Percentiles rank a stretch among this genome's conserved stretches.
phyloP scores from a whole-genome alignment of 345 rosid species.

The Sonneratia caseolaris region DNA sequence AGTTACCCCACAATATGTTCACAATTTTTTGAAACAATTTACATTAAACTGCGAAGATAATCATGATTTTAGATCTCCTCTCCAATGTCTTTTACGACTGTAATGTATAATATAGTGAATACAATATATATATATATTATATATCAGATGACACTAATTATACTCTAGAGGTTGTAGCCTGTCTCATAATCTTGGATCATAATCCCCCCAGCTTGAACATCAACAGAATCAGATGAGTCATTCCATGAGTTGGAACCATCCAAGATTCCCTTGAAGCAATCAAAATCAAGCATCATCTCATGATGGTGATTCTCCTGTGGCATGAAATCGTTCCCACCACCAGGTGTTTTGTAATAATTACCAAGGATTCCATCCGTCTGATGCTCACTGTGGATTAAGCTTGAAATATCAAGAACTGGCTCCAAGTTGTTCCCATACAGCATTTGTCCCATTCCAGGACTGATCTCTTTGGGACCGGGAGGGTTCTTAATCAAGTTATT shows the following conservation, averaged over 20 bases:
- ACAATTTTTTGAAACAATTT: conserved; percentile 1
- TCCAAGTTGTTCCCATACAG: background rate
- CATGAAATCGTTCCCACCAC: conserved; percentile 14
- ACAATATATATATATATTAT: background rate
- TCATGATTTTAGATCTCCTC: background rate
- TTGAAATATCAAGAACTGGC: background rate
- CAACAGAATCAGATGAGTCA: background rate
- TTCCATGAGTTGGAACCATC: conserved; percentile 3
- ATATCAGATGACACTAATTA: background rate
- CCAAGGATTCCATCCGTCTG: background rate
- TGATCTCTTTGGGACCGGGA: background rate
- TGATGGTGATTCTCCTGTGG: conserved; percentile 20
- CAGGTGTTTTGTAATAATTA: conserved; percentile 19
- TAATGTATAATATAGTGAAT: background rate
- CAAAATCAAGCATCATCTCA: conserved; percentile 30
- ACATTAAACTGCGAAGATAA: background rate
- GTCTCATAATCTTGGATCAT: conserved; percentile 1
- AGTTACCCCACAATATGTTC: background rate
- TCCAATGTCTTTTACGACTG: background rate
- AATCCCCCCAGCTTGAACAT: conserved; percentile 2
- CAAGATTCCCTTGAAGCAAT: conserved; percentile 34
- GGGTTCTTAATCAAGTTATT: background rate
- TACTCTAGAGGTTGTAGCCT: background rate
- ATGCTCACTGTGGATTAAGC: conserved; percentile 1
- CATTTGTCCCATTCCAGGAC: background rate